Evolutionary conservation across 257 asterid species (phyloP).

Genomic region (Nyctanthes arbortristis): DNA sequence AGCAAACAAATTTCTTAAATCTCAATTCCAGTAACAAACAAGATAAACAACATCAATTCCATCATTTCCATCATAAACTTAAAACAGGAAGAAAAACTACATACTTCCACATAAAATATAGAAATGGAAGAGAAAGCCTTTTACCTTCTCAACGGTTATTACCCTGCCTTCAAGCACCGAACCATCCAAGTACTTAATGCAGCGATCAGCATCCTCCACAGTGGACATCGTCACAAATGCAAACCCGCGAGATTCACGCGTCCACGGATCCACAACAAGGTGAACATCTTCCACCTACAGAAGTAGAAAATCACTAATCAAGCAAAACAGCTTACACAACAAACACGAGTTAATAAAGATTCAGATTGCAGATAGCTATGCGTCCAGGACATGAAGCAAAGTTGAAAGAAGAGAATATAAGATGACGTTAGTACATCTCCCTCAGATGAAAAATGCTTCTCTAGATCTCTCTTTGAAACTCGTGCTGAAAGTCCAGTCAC

Average conservation of each 20-base stretch:
- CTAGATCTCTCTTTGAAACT: conserved; percentile 66
- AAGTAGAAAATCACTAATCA: background rate
- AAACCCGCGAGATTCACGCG: conserved; percentile 89
- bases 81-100: background rate
- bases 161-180: conserved; percentile 89
- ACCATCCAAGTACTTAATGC: conserved; percentile 78
- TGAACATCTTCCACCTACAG: conserved; percentile 72
- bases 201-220: conserved; percentile 66
- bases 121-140: background rate
- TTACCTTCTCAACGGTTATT: conserved; percentile 90
- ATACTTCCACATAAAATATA: background rate
- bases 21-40: conserved; percentile 10
- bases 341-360: too few relatives aligned
- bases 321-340: too few relatives aligned
- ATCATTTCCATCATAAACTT: background rate
- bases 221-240: conserved; percentile 85
- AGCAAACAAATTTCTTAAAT: conserved; percentile 41
- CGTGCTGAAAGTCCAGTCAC: conserved; percentile 86
- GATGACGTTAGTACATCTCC: conserved; percentile 35
- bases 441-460: conserved; percentile 77
- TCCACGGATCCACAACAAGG: conserved; percentile 85
- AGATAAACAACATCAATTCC: background rate
- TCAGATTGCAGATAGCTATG: background rate
- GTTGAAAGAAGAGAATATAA: background rate
- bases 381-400: background rate